Base-by-base conservation (phyloP, 2,329 filamentous ascomycete genomes). In the Fusarium nodosum region DNA sequence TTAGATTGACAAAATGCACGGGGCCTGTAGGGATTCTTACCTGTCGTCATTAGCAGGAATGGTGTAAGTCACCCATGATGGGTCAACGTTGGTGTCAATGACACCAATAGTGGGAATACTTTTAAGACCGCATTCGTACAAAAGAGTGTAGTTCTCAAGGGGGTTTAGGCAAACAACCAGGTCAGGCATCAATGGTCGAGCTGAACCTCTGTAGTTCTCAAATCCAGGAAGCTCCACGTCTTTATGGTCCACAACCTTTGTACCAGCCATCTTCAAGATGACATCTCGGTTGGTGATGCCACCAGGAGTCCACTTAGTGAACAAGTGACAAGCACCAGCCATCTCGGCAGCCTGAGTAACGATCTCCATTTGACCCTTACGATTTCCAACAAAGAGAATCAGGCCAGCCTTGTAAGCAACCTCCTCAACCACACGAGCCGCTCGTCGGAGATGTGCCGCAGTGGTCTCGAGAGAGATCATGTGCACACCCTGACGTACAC, bases 1-100 rank as follows among this genome's bases (percentile, higher is more conserved):
- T 79, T 71, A 82, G 77, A 44, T 50, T 56, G 28, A 12, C 30
- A 31, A 30, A 28, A 12, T 15, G 12, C 18, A 7, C 30, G 38
- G 20, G 18, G 11, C 30, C 26, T 41, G 9, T 36, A 12, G 22
- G 16, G 7, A 38, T 46, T 78, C 85, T 76, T 79, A 93, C 91
- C 91, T 94, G 85, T 99, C 96, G 77, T 99, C 96, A 79, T 99
- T 99, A 52, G 93, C 93, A 3, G 96, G 96, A 72, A 99, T 97
- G 16, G 93, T 92, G 78, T 99, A 99, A 6, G 96, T 98, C 52
- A 98, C 94, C 88, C 93, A 95, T 1, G 93, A 93, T 1, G 96
- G 93, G 80, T 98, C 92, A 4, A 90, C 91, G 79, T 99, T 92
- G 1, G 96, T 98, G 80, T 99, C 96, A 72, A 98, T 91, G 60